Percentiles rank a stretch among this genome's conserved stretches.
Conservation (phyloP, 352 stramenopile species). For the Plasmopara muralis region DNA sequence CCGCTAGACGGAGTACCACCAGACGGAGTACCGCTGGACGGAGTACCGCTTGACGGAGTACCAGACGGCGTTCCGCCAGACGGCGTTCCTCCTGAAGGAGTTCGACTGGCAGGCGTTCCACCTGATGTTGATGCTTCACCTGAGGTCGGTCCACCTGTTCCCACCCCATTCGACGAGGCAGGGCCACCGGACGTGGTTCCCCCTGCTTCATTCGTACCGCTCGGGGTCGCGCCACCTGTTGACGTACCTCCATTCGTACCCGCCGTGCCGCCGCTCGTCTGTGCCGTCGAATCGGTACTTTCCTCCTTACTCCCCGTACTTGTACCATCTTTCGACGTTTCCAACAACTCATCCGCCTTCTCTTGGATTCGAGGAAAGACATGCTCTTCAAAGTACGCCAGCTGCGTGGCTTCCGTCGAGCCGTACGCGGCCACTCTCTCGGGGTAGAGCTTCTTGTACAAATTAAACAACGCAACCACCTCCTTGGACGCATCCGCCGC, state of each 20-base stretch:
- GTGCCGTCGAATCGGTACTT: slow-evolving; percentile 8
- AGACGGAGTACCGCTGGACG: slow-evolving; percentile 1
- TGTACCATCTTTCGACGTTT: not conserved
- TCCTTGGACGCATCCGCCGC: slow-evolving; percentile 30
- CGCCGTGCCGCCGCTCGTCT: slow-evolving; percentile 7
- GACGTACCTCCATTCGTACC: slow-evolving; percentile 4
- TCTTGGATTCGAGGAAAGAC: slow-evolving; percentile 51
- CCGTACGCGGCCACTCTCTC: slow-evolving; percentile 37
- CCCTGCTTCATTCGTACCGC: not conserved
- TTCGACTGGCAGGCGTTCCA: not conserved
- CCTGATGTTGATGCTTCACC: slow-evolving; percentile 1
- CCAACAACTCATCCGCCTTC: slow-evolving; percentile 26
- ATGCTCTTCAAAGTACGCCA: slow-evolving; percentile 56
- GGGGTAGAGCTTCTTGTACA: slow-evolving; percentile 56
- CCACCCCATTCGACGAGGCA: not conserved
- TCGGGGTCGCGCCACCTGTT: not conserved
- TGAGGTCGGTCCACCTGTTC: not conserved
- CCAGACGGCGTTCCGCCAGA: slow-evolving; percentile 1
- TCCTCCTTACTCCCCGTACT: slow-evolving; percentile 7
- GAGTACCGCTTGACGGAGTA: not conserved
- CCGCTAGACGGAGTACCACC: not conserved
- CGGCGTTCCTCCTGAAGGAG: not conserved
- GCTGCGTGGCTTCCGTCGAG: slow-evolving; percentile 32
- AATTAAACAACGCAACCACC: slow-evolving; percentile 47
- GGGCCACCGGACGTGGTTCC: slow-evolving; percentile 4